Evolutionary conservation across 495 filamentous ascomycete species (phyloP).

Genomic region (Aspergillus asperescens): DNA sequence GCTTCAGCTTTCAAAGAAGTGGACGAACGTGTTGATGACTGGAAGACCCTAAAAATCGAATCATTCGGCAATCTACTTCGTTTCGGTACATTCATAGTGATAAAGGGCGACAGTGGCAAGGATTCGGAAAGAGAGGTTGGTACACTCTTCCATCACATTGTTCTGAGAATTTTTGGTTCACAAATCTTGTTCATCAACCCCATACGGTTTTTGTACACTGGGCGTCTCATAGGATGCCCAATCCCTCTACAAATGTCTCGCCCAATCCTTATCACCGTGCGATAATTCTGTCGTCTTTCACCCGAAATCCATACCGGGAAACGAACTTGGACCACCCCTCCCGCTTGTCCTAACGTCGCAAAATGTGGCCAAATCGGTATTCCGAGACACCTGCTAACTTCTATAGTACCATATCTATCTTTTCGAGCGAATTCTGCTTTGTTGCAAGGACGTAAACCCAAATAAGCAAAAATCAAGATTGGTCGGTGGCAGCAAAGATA

Average conservation of each 20-base stretch:
- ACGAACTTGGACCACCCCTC: no score
- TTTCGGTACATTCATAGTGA: constrained; percentile 87
- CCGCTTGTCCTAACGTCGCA: no score
- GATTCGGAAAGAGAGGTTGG: constrained; percentile 81
- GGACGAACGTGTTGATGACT: constrained; percentile 83
- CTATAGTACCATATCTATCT: constrained; percentile 91
- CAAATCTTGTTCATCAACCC: no score
- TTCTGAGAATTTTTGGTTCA: no score
- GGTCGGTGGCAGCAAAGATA: constrained; percentile 57
- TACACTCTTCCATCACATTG: constrained; percentile 17
- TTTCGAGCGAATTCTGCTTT: constrained; percentile 91
- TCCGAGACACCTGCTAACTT: constrained; percentile 26
- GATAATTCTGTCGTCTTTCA: no score
- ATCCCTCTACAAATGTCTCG: no score
- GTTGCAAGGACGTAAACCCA: constrained; percentile 90
- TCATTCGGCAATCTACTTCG: constrained; percentile 84
- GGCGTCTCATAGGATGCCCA: no score
- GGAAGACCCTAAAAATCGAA: constrained; percentile 88
- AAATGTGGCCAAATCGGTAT: not conserved
- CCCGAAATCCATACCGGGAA: no score
- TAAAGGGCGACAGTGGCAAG: constrained; percentile 74
- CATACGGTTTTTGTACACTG: no score
- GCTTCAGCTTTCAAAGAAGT: constrained; percentile 75
- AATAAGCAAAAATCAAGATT: constrained; percentile 77
- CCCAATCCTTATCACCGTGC: no score